phyloP scores from a whole-genome alignment of 768 basidiomycete species.

The Dioszegia crocea region DNA sequence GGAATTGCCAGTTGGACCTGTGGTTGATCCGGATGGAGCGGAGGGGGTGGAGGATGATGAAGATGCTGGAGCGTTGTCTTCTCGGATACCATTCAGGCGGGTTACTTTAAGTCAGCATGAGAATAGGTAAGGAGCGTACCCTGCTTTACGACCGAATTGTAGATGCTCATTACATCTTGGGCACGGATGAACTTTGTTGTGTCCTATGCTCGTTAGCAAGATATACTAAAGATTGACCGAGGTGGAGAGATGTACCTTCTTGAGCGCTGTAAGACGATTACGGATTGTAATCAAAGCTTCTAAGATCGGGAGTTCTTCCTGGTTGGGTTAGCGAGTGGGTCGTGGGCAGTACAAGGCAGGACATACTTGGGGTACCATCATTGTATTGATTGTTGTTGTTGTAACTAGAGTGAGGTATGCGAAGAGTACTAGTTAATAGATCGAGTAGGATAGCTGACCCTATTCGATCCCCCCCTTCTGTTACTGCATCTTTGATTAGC shows the following conservation, averaged over 20 bases:
- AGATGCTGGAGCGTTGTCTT: constrained; percentile 42
- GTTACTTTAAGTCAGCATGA: constrained; percentile 58
- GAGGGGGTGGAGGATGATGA: constrained; percentile 39
- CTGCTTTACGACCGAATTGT: constrained; percentile 89
- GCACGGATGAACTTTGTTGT: constrained; percentile 87
- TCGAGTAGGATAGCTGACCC: background rate
- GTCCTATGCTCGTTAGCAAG: constrained; percentile 69
- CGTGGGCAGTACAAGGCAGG: background rate
- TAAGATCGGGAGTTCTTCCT: constrained; percentile 81
- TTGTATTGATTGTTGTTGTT: background rate
- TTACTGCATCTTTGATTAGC: too few relatives aligned
- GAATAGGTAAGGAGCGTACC: constrained; percentile 54
- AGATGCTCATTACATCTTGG: constrained; percentile 86
- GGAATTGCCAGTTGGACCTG: constrained; percentile 3
- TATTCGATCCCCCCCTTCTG: background rate
- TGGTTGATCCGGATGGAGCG: background rate
- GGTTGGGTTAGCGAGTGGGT: constrained; percentile 1
- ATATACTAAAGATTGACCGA: background rate
- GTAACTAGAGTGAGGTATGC: background rate
- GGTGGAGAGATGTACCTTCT: constrained; percentile 28
- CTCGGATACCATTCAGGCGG: constrained; percentile 83
- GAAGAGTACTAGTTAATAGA: background rate
- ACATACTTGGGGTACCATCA: constrained; percentile 42
- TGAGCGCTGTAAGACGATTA: constrained; percentile 74
- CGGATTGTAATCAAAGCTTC: constrained; percentile 93